Evolutionary conservation across 1,284 basidiomycete species (phyloP).

Genomic region (Neotropicomus parvogracilis): DNA sequence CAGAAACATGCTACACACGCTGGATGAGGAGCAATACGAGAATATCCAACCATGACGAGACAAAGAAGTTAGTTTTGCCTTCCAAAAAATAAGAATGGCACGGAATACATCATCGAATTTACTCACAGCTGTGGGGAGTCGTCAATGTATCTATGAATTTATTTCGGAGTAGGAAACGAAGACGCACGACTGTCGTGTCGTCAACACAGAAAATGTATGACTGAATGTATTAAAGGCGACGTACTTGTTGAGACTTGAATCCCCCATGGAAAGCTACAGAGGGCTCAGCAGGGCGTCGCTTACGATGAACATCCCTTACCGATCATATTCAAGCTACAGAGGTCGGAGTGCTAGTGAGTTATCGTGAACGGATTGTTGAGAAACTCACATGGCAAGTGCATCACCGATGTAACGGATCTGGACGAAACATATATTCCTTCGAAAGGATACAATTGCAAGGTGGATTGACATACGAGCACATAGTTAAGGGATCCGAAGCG

Average conservation of each 20-base stretch:
- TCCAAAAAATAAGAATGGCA: background rate
- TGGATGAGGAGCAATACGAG: slow-evolving; percentile 10
- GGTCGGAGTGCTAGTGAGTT: background rate
- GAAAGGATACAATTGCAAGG: background rate
- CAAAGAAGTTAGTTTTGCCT: slow-evolving; percentile 10
- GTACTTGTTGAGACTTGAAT: slow-evolving; percentile 10
- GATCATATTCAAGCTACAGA: slow-evolving; percentile 20
- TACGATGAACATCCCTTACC: background rate
- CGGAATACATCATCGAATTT: background rate
- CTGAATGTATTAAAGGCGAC: background rate
- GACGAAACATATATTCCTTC: background rate
- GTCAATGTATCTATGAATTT: background rate
- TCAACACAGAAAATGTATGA: slow-evolving; percentile 1
- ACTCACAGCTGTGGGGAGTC: slow-evolving; percentile 9
- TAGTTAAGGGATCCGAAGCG: slow-evolving; percentile 15
- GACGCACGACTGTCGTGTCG: slow-evolving; percentile 13
- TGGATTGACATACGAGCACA: slow-evolving; percentile 8
- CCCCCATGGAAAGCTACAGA: slow-evolving; percentile 16
- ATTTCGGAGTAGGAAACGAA: background rate
- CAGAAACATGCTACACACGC: slow-evolving; percentile 4
- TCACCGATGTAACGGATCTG: slow-evolving; percentile 27
- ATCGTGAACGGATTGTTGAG: background rate
- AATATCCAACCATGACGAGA: background rate
- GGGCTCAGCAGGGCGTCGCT: background rate
- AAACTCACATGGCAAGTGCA: slow-evolving; percentile 20